Evolutionary conservation across 2,329 filamentous ascomycete species (phyloP).

Genomic region (Venturia effusa): DNA sequence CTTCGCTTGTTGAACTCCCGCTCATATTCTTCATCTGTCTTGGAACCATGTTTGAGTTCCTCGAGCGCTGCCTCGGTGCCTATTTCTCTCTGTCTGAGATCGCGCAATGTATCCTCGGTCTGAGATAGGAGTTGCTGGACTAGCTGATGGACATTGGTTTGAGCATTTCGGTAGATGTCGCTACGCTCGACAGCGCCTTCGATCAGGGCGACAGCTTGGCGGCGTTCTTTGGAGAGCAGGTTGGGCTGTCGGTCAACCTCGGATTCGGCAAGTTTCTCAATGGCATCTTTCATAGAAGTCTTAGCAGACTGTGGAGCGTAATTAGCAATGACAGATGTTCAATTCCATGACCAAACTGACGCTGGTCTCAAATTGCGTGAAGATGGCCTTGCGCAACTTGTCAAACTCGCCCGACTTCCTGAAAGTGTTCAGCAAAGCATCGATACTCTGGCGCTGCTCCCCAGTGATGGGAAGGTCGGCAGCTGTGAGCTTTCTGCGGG

Average conservation of each 20-base stretch:
- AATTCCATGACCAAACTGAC: constrained; percentile 29
- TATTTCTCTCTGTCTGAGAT: constrained; percentile 55
- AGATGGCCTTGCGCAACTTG: constrained; percentile 62
- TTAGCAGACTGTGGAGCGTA: constrained; percentile 51
- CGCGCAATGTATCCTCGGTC: constrained; percentile 60
- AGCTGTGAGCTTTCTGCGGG: constrained; percentile 55
- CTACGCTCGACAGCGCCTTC: constrained; percentile 69
- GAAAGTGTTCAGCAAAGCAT: constrained; percentile 66
- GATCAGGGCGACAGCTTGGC: constrained; percentile 63
- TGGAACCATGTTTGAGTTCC: constrained; percentile 54
- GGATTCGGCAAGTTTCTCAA: constrained; percentile 58
- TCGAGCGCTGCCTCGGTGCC: constrained; percentile 57
- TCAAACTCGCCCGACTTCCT: constrained; percentile 84
- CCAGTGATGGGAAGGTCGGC: constrained; percentile 65
- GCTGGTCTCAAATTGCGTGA: constrained; percentile 61
- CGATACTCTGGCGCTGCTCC: constrained; percentile 62
- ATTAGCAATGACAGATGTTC: constrained; percentile 1
- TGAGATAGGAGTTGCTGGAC: constrained; percentile 53
- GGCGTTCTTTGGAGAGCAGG: constrained; percentile 61
- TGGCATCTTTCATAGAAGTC: constrained; percentile 51
- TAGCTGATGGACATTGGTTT: constrained; percentile 54
- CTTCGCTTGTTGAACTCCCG: constrained; percentile 52
- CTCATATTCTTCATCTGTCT: constrained; percentile 64
- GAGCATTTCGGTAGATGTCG: constrained; percentile 62
- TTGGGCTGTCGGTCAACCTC: constrained; percentile 61